A percentile compares a stretch with the other conserved stretches of the same genome.
Conservation (phyloP, 495 filamentous ascomycete species). For the Thermochaetoides thermophila region DNA sequence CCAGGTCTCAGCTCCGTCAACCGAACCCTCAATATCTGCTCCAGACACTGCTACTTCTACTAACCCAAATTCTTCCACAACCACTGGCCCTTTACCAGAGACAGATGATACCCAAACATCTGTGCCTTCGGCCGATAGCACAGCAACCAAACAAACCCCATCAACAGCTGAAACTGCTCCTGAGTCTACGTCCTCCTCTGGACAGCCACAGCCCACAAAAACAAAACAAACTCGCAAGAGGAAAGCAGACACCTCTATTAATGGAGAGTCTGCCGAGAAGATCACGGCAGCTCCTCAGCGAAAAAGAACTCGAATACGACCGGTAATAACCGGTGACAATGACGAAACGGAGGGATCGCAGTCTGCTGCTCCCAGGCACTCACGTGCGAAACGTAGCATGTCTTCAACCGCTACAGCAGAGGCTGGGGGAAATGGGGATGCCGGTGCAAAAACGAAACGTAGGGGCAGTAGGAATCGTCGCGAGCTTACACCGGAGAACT, state of each 20-base stretch:
- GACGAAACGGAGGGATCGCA: no score
- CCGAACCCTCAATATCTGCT: no score
- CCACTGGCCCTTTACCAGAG: no score
- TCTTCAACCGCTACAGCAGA: no score
- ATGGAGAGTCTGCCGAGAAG: constrained; percentile 3
- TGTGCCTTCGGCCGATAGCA: no score
- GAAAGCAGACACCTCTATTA: constrained; percentile 2
- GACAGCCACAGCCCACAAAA: constrained; percentile 1
- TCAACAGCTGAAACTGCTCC: not conserved
- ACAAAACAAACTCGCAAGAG: constrained; percentile 11
- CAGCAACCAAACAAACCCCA: not conserved
- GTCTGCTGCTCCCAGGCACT: not conserved
- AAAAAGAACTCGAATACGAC: constrained; percentile 3
- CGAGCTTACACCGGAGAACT: constrained; percentile 56
- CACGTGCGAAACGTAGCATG: constrained; percentile 4
- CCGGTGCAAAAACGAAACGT: constrained; percentile 11
- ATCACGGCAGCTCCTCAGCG: not conserved
- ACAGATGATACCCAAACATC: no score
- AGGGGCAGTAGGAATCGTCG: constrained; percentile 16
- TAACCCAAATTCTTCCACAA: no score
- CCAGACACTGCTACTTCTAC: no score
- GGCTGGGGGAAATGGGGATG: not conserved
- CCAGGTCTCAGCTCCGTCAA: no score
- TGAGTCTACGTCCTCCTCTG: constrained; percentile 1
- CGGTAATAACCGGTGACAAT: no score